phyloP scores from a whole-genome alignment of 2,329 filamentous ascomycete species.

The Cladorrhinum sp. region DNA sequence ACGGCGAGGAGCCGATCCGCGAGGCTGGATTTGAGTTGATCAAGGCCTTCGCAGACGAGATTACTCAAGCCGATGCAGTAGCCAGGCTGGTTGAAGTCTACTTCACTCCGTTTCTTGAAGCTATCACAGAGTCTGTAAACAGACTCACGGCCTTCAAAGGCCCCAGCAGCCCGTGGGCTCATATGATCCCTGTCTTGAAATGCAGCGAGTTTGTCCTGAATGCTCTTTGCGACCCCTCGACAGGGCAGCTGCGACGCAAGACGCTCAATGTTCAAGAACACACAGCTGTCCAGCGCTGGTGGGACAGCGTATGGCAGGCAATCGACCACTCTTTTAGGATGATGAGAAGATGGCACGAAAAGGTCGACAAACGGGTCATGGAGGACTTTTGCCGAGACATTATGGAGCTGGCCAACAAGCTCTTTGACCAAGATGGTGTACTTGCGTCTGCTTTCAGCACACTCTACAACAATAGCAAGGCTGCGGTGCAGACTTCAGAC shows the following conservation, averaged over 20 bases:
- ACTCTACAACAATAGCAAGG: conserved; percentile 21
- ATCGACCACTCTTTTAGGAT: conserved; percentile 77
- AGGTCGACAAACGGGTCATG: conserved; percentile 74
- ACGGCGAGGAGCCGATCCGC: conserved; percentile 74
- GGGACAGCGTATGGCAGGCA: conserved; percentile 79
- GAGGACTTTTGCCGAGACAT: conserved; percentile 90
- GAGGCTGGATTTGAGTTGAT: conserved; percentile 78
- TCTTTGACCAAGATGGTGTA: conserved; percentile 82
- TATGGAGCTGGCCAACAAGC: conserved; percentile 85
- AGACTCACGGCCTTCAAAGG: conserved; percentile 40
- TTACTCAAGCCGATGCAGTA: conserved; percentile 50
- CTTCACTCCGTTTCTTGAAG: conserved; percentile 42
- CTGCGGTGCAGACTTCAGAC: conserved; percentile 8
- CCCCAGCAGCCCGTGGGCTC: conserved; percentile 50
- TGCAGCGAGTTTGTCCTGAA: conserved; percentile 56
- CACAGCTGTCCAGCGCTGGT: conserved; percentile 69
- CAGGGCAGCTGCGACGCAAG: conserved; percentile 54
- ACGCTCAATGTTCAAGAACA: conserved; percentile 60
- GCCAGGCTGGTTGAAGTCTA: conserved; percentile 44
- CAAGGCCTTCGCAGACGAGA: conserved; percentile 73
- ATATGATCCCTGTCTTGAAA: conserved; percentile 55
- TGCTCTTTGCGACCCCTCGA: conserved; percentile 53
- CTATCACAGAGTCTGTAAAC: conserved; percentile 43
- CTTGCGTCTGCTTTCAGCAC: conserved; percentile 66
- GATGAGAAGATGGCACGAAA: conserved; percentile 79